Percentiles rank a stretch among this genome's conserved stretches.
These are phyloP conservation scores for Hemisphaericaspora nanyangensis DNA, from an alignment of 805 yeast genomes.

Conservation along the genomic window DNA sequence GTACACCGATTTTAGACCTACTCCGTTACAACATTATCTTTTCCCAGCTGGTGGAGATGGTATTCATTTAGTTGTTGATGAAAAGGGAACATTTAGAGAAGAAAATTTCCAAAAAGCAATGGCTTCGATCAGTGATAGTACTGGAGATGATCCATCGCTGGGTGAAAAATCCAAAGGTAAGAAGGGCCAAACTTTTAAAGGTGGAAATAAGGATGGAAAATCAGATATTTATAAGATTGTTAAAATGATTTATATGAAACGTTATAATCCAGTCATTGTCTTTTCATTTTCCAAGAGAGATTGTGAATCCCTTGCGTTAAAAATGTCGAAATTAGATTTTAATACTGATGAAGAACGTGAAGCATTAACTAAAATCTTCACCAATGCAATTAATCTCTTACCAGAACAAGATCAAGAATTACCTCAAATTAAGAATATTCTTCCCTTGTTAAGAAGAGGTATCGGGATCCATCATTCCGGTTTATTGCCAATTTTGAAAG, in stretches of 20 bases:
- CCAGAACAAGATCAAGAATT: constrained; percentile 89
- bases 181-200: constrained; percentile 79
- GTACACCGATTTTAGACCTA: constrained; percentile 97
- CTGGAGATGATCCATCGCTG: constrained; percentile 80
- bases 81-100: constrained; percentile 91
- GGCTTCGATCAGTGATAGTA: constrained; percentile 81
- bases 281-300: constrained; percentile 97
- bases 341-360: constrained; percentile 92
- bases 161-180: constrained; percentile 58
- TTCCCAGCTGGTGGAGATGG: constrained; percentile 99
- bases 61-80: constrained; percentile 95
- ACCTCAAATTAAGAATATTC: constrained; percentile 90
- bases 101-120: constrained; percentile 98
- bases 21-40: constrained; percentile 94
- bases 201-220: constrained; percentile 71
- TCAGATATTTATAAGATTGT: constrained; percentile 95
- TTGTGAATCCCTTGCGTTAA: constrained; percentile 89
- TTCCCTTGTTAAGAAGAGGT: constrained; percentile 88
- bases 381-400: constrained; percentile 80
- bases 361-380: constrained; percentile 83
- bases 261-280: constrained; percentile 96
- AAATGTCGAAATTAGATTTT: constrained; percentile 94
- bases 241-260: constrained; percentile 95
- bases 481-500: constrained; percentile 85
- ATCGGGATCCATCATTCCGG: constrained; percentile 99